Evolutionary conservation across 805 yeast species (phyloP).

Genomic region (Kodamaea laetipori): DNA sequence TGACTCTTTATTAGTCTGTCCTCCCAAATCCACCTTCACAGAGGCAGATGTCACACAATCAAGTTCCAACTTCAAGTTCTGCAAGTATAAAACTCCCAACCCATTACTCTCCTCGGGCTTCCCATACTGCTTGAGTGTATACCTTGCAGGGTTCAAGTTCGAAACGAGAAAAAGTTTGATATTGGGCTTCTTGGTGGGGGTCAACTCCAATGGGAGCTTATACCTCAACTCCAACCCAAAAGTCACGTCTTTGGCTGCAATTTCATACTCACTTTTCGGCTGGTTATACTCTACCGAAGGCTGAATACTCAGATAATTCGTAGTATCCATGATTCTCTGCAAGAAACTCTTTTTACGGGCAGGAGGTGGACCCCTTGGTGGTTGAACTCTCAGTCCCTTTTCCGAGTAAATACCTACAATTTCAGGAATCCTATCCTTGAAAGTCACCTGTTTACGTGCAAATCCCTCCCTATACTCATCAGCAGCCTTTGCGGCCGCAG

Average conservation of each 20-base stretch:
- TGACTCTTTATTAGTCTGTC: slow-evolving; percentile 25
- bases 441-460: slow-evolving; percentile 43
- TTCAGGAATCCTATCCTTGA: slow-evolving; percentile 45
- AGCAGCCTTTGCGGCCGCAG: neutral
- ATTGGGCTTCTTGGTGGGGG: slow-evolving; percentile 45
- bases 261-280: slow-evolving; percentile 18
- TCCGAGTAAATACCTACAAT: slow-evolving; percentile 36
- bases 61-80: slow-evolving; percentile 37
- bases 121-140: slow-evolving; percentile 32
- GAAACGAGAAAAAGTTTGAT: slow-evolving; percentile 36
- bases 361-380: slow-evolving; percentile 4
- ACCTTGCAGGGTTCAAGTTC: slow-evolving; percentile 29
- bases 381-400: neutral
- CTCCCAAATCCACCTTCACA: slow-evolving; percentile 18
- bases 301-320: neutral
- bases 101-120: slow-evolving; percentile 48
- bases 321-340: slow-evolving; percentile 26
- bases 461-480: slow-evolving; percentile 31
- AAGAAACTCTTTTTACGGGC: slow-evolving; percentile 29
- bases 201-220: slow-evolving; percentile 47
- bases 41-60: slow-evolving; percentile 27
- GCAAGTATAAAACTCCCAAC: slow-evolving; percentile 47
- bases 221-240: slow-evolving; percentile 52
- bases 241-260: slow-evolving; percentile 38
- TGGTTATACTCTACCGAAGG: slow-evolving; percentile 14